These are phyloP conservation scores for Chrysoporthe puriensis DNA, from an alignment of 2,329 filamentous ascomycete species.

Conservation along the genomic window DNA sequence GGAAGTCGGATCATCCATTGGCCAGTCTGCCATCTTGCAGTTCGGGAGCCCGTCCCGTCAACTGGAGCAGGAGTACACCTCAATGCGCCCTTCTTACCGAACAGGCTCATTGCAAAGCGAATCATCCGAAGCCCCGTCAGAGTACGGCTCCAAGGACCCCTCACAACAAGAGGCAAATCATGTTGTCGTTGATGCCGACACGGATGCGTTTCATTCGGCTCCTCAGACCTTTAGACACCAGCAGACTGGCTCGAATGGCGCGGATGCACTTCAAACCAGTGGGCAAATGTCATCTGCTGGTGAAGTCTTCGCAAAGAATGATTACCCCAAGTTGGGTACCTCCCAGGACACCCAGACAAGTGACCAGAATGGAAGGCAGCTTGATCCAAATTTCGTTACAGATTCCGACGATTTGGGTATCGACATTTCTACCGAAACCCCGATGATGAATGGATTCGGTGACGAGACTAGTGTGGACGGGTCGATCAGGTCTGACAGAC, in stretches of 20 bases:
- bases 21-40: constrained; percentile 28
- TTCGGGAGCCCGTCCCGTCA: constrained; percentile 38
- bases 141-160: constrained; percentile 22
- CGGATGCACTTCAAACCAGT: background rate
- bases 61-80: constrained; percentile 30
- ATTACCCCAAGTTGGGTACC: constrained; percentile 38
- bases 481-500: background rate
- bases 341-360: constrained; percentile 46
- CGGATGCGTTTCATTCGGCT: background rate
- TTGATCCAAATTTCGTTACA: constrained; percentile 45
- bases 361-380: constrained; percentile 53
- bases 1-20: constrained; percentile 45
- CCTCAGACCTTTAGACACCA: background rate
- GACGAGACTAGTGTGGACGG: constrained; percentile 11
- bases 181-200: background rate
- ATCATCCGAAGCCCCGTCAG: constrained; percentile 24
- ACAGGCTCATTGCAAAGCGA: background rate
- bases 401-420: constrained; percentile 38
- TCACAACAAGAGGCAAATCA: constrained; percentile 10
- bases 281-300: constrained; percentile 1
- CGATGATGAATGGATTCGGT: constrained; percentile 17
- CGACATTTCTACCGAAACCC: constrained; percentile 14
- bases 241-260: background rate
- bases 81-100: constrained; percentile 14
- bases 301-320: constrained; percentile 22